phyloP scores from a whole-genome alignment of 2,329 filamentous ascomycete species.

The Microdochium bolleyi region DNA sequence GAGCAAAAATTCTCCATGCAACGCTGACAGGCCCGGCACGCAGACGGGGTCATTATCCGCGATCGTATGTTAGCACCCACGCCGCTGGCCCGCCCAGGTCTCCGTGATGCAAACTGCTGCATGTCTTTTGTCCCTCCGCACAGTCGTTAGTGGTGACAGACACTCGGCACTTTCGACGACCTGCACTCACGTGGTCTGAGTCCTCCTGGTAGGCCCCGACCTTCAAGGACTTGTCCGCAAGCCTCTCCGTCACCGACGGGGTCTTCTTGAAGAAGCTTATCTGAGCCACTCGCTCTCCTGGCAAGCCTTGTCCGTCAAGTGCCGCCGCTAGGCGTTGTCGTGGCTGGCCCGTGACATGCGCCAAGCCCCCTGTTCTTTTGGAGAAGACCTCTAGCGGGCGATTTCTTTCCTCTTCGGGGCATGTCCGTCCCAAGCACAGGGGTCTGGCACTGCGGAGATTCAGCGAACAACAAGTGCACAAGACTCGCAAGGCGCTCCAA shows the following conservation, averaged over 20 bases:
- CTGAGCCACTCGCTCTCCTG: no score
- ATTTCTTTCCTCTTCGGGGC: background rate
- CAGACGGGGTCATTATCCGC: background rate
- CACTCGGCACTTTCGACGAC: no score
- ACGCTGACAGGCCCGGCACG: background rate
- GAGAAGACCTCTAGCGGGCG: background rate
- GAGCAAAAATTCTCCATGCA: background rate
- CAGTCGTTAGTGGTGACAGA: no score
- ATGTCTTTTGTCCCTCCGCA: no score
- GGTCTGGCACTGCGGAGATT: background rate
- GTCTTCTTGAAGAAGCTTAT: no score
- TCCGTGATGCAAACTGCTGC: no score
- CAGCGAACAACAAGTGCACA: background rate
- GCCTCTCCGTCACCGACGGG: no score
- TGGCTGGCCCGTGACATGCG: background rate
- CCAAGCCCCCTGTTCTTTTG: background rate
- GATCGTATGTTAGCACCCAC: no score
- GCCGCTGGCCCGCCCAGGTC: no score
- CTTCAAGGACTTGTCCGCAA: no score
- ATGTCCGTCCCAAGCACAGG: background rate
- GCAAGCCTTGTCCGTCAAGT: background rate
- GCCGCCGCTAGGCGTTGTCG: background rate
- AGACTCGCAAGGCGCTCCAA: background rate
- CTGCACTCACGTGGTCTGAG: no score
- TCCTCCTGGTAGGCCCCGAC: no score